Percentiles rank a stretch among this genome's conserved stretches.
Evolutionary conservation across 169 alveolate species (phyloP).

Genomic region (Fabrea salina): DNA sequence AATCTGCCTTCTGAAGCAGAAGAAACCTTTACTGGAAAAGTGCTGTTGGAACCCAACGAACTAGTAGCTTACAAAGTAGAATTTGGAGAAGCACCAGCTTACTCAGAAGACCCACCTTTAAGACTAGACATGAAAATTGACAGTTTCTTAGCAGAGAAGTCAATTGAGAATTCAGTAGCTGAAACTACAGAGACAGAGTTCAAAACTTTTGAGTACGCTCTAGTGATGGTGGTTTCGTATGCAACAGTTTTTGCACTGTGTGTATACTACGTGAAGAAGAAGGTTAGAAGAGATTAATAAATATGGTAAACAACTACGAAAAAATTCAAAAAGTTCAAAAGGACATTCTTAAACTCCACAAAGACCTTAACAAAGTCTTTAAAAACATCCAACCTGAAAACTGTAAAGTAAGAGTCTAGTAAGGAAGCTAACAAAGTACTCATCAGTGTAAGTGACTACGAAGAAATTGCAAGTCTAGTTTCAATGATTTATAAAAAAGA

Average conservation of each 20-base stretch:
- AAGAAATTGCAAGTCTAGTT: background rate
- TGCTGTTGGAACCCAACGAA: background rate
- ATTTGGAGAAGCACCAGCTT: too few species aligned
- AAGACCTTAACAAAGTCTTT: constrained; percentile 22
- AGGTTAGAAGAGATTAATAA: background rate
- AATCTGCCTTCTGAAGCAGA: background rate
- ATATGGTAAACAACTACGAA: background rate
- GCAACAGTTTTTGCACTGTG: too few species aligned
- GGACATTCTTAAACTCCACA: background rate
- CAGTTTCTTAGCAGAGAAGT: too few species aligned
- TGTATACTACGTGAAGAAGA: too few species aligned
- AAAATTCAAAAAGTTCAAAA: background rate
- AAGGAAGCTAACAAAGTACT: background rate
- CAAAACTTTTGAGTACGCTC: too few species aligned
- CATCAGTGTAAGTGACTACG: background rate
- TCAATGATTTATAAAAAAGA: background rate
- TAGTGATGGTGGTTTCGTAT: too few species aligned
- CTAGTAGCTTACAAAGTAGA: background rate
- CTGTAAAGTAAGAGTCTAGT: background rate
- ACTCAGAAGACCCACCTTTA: too few species aligned
- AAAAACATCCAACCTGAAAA: background rate
- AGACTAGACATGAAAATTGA: too few species aligned
- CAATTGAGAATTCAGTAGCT: too few species aligned
- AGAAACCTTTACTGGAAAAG: background rate
- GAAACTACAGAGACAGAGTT: too few species aligned